Evolutionary conservation across 2,329 filamentous ascomycete species (phyloP), one percentile per base, ranked within the genome.

Genomic region (Chrysoporthe puriensis): DNA sequence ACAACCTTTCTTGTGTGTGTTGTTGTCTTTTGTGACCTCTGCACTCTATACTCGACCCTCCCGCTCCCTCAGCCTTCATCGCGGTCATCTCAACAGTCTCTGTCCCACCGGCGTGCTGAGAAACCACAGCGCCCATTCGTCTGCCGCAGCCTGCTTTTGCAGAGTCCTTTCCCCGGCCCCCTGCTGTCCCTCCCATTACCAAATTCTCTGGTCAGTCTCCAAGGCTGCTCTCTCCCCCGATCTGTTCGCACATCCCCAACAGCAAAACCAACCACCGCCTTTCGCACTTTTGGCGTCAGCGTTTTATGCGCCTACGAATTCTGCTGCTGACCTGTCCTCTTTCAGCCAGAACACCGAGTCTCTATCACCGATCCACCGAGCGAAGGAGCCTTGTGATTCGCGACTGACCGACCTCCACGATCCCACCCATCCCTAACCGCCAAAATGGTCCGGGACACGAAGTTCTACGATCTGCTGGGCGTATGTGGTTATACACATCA

Each of bases 361-460:
- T n/a, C 40, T n/a, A 18, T 9, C 7, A 7, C n/a, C 11, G 2
- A 54, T n/a, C 4, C 18, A 48, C 14, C 63, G 18, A 61, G n/a
- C 59, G 40, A 40, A 21, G 14, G 32, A 46, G 21, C 26, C 54
- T 54, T 58, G 50, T 13, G 34, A 61, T 21, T 26, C 18, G 60
- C 44, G 52, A 46, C 48, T 32, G 32, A 16, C 34, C 14, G 21
- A 42, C 7, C 16, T 21, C 14, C 9, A n/a, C 8, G 58, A 40
- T 6, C 40, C 26, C 14, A 16, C 44, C n/a, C 13, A 21, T n/a
- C 9, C 14, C 43, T 40, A 67, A 42, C 50, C 52, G 50, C 46
- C 68, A 90, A 76, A 66, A 94, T 94, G 91, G 91, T 90, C 72
- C 92, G 91, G 77, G 91, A 94, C 75, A 91, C 88, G 48, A 92